Base-by-base conservation (phyloP, 2,329 filamentous ascomycete genomes). In the Didymella segeticola region DNA sequence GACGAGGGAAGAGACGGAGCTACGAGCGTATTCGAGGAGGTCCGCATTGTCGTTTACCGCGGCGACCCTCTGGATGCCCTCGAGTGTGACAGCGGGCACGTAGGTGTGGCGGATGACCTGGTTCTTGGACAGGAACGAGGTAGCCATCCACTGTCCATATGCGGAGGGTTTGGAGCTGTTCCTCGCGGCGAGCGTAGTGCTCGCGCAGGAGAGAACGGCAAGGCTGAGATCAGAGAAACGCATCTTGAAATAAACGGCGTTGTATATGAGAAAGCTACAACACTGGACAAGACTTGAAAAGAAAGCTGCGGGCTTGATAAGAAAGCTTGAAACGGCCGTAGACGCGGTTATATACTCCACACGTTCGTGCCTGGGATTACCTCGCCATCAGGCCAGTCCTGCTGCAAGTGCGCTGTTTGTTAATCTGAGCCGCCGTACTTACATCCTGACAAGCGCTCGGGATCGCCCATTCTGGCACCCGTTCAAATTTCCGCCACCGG, bases 1-100 rank as follows among this genome's bases (percentile, higher is more conserved):
- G 2, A 85, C 77, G 7, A 84, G 72, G 0, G 74, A 71, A 43
- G 82, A 80, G 8, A 84, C 75, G 45, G 80, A 77, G 2, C 66
- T 68, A 5, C 77, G 76, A 49, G 80, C 77, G 66, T 77, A 81
- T 12, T 77, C 62, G 19, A 74, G 68, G 17, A 83, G 76, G 1
- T 72, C 75, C 45, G 74, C 61, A 59, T 83, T 77, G 23, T 75
- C 63, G 12, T 77, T 78, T 12, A 75, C 59, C 14, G 76, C 76
- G 33, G 79, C 79, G 3, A 78, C 76, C 19, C 77, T 77, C 53
- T 82, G 77, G 31, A 82, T 73, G 0, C 78, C 80, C 11, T 77
- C 72, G 53, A 82, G 80, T 1, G 83, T 68, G 4, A 80, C 78
- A 2, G 76, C 77, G 49, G 80, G 70, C 19, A 76, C 75, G 57